phyloP scores from a whole-genome alignment of 1,284 basidiomycete genomes.

The Ceratobasidium sp. region DNA sequence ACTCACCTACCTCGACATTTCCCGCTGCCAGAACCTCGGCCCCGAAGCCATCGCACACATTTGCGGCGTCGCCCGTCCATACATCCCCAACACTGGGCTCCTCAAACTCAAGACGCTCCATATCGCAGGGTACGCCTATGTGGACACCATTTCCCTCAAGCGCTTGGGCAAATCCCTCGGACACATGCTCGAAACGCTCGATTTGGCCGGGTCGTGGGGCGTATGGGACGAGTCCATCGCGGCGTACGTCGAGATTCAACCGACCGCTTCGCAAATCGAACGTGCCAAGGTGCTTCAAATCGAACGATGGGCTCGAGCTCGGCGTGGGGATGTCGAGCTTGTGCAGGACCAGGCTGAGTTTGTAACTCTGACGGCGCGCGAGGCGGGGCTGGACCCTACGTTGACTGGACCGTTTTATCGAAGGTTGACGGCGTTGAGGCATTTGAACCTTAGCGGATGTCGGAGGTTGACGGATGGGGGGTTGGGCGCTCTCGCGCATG shows the following conservation, averaged over 20 bases:
- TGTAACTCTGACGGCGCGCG: conserved; percentile 62
- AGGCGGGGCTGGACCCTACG: conserved; percentile 66
- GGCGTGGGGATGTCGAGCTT: not conserved
- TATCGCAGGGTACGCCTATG: conserved; percentile 5
- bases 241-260: not conserved
- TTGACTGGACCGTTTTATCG: conserved; percentile 58
- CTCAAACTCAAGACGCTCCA: not conserved
- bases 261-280: not conserved
- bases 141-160: not conserved
- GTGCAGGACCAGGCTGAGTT: conserved; percentile 19
- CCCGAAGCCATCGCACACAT: conserved; percentile 58
- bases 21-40: too few species aligned
- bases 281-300: not conserved
- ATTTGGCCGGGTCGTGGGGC: conserved; percentile 9
- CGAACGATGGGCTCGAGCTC: not conserved
- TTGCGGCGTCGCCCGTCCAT: too few species aligned
- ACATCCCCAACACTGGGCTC: too few species aligned
- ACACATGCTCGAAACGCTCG: conserved; percentile 17
- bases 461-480: conserved; percentile 73
- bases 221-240: conserved; percentile 36
- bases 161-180: conserved; percentile 23
- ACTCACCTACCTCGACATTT: conserved; percentile 72
- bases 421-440: conserved; percentile 74
- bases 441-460: conserved; percentile 80
- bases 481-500: conserved; percentile 70